Conservation (phyloP, 441 rosid genomes). For the Populus hybrid region DNA sequence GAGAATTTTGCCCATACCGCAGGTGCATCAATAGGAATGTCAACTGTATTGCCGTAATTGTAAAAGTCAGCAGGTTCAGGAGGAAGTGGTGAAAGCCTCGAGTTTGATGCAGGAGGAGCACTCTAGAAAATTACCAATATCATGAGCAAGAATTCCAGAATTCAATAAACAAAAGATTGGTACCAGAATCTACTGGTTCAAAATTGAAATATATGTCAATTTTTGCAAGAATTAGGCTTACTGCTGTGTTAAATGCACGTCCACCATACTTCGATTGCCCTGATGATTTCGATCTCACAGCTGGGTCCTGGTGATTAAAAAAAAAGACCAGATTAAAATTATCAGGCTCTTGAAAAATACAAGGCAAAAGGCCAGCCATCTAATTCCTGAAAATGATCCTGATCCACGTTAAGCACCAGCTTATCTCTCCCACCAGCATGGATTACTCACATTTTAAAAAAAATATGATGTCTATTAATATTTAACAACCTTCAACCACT, state of each 20-base stretch:
- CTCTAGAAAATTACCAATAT: slow-evolving; percentile 36
- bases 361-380: neutral
- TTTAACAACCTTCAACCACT: too few relatives aligned
- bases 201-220: neutral
- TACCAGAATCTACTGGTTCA: neutral
- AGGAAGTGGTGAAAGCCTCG: slow-evolving; percentile 82
- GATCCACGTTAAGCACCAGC: neutral
- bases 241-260: slow-evolving; percentile 50
- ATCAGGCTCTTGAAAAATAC: neutral
- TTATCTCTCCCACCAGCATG: neutral
- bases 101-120: slow-evolving; percentile 61
- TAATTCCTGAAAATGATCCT: neutral
- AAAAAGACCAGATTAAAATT: neutral
- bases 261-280: slow-evolving; percentile 46
- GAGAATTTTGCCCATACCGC: slow-evolving; percentile 33
- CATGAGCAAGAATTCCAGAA: neutral
- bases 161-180: neutral
- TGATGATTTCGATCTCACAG: slow-evolving; percentile 43
- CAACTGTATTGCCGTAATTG: slow-evolving; percentile 65
- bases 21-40: slow-evolving; percentile 74
- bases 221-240: slow-evolving; percentile 26
- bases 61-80: slow-evolving; percentile 82
- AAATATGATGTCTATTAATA: too few relatives aligned
- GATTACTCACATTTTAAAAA: too few relatives aligned
- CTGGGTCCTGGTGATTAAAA: slow-evolving; percentile 40